phyloP scores from a whole-genome alignment of 202 grass and related monocot species.

The Hordeum pubiflorum region DNA sequence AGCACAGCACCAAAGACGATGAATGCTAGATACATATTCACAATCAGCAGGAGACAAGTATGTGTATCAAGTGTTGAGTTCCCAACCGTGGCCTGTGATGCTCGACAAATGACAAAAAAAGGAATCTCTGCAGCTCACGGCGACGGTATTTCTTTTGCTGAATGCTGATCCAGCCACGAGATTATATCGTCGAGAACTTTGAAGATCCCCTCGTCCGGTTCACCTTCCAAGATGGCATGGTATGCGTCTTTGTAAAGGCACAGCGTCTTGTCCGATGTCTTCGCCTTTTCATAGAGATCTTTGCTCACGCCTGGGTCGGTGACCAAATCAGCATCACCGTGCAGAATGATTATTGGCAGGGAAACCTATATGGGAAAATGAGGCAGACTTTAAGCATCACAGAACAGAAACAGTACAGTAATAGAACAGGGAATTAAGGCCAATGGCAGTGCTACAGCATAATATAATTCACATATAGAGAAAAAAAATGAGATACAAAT shows the following conservation, averaged over 20 bases:
- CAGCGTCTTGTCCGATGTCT: slow-evolving; percentile 69
- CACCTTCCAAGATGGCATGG: slow-evolving; percentile 75
- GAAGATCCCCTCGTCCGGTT: slow-evolving; percentile 73
- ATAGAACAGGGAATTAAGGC: not conserved
- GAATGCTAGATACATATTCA: not conserved
- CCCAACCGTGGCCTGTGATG: not conserved
- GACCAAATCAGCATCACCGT: slow-evolving; percentile 77
- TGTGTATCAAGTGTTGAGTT: not conserved
- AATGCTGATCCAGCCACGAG: slow-evolving; percentile 69
- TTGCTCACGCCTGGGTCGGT: slow-evolving; percentile 80
- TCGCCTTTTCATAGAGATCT: slow-evolving; percentile 77
- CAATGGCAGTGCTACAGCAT: not conserved
- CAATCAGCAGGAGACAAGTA: not conserved
- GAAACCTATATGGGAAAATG: slow-evolving; percentile 50
- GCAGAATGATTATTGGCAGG: slow-evolving; percentile 73
- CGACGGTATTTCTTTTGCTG: slow-evolving; percentile 22
- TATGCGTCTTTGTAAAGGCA: slow-evolving; percentile 62
- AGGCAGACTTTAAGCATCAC: not conserved
- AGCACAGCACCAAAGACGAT: not conserved
- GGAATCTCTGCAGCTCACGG: not conserved
- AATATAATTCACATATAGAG: not conserved
- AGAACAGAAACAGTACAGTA: not conserved
- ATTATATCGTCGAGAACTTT: slow-evolving; percentile 70
- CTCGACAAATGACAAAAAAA: not conserved
- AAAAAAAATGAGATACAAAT: not conserved